These are phyloP conservation scores for Wickerhamomyces sydowiorum DNA, from an alignment of 805 yeast genomes.

Conservation along the genomic window DNA sequence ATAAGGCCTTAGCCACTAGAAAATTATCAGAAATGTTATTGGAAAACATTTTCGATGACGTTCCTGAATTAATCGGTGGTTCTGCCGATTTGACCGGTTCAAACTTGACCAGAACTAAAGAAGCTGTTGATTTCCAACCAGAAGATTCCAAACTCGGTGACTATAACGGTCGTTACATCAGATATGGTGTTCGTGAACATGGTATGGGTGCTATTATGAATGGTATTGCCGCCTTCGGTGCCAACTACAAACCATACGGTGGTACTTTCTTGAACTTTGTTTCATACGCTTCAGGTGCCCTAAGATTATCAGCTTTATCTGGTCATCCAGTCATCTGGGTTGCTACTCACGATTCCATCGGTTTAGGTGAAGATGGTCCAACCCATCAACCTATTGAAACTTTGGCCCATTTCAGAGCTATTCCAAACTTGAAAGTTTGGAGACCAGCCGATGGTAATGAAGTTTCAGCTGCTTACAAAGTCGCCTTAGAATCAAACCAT, in stretches of 20 bases:
- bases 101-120: constrained; percentile 84
- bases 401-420: constrained; percentile 78
- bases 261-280: constrained; percentile 97
- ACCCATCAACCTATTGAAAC: constrained; percentile 92
- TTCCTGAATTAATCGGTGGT: constrained; percentile 95
- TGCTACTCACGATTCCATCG: constrained; percentile 87
- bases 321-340: constrained; percentile 83
- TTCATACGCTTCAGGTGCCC: constrained; percentile 81
- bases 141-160: constrained; percentile 74
- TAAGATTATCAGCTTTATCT: constrained; percentile 77
- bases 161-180: constrained; percentile 87
- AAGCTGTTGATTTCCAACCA: constrained; percentile 89
- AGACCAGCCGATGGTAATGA: constrained; percentile 95
- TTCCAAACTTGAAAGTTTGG: constrained; percentile 80
- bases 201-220: constrained; percentile 98
- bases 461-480: constrained; percentile 74
- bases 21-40: constrained; percentile 84
- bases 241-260: constrained; percentile 84
- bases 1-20: constrained; percentile 87
- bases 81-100: constrained; percentile 98
- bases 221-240: constrained; percentile 91
- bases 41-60: constrained; percentile 47
- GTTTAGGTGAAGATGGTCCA: constrained; percentile 92
- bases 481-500: constrained; percentile 51
- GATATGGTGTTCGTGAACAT: constrained; percentile 99